These are phyloP conservation scores for Aspergillus unguis DNA, from an alignment of 2,329 filamentous ascomycete species.

Conservation along the genomic window DNA sequence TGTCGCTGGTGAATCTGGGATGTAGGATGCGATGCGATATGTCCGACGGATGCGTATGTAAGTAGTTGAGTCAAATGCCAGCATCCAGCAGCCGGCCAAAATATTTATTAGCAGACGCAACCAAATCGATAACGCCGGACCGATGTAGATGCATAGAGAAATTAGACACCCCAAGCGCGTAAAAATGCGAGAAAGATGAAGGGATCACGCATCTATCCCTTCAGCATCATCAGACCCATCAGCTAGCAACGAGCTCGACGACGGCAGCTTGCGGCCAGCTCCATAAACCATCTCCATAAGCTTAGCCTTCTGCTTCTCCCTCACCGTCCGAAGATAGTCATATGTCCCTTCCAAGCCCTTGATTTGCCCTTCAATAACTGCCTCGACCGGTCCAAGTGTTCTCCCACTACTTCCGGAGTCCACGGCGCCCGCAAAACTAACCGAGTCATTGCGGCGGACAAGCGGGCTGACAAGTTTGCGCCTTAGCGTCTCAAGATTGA, in stretches of 20 bases:
- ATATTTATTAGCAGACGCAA: background rate
- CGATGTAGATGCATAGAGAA: background rate
- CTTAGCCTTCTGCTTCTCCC: conserved; percentile 77
- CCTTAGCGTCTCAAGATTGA: conserved; percentile 79
- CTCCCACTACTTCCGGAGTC: conserved; percentile 50
- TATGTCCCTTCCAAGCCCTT: conserved; percentile 76
- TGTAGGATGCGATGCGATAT: no score
- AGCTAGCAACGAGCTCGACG: conserved; percentile 24
- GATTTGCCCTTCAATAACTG: conserved; percentile 76
- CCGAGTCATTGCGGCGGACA: conserved; percentile 63
- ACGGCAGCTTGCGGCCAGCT: conserved; percentile 32
- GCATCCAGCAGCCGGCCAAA: no score
- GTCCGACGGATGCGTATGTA: no score
- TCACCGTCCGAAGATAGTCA: conserved; percentile 69
- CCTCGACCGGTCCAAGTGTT: conserved; percentile 51
- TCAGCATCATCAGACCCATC: conserved; percentile 21
- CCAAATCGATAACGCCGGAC: background rate
- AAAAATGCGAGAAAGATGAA: background rate
- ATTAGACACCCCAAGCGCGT: background rate
- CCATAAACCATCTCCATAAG: conserved; percentile 77
- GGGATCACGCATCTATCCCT: conserved; percentile 16
- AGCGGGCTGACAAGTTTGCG: conserved; percentile 81
- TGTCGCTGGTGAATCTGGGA: no score
- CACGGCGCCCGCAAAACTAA: conserved; percentile 33
- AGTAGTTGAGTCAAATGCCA: no score